These are phyloP conservation scores for Euphorbia pulcherrima DNA, from an alignment of 345 rosid genomes.

Conservation along the genomic window DNA sequence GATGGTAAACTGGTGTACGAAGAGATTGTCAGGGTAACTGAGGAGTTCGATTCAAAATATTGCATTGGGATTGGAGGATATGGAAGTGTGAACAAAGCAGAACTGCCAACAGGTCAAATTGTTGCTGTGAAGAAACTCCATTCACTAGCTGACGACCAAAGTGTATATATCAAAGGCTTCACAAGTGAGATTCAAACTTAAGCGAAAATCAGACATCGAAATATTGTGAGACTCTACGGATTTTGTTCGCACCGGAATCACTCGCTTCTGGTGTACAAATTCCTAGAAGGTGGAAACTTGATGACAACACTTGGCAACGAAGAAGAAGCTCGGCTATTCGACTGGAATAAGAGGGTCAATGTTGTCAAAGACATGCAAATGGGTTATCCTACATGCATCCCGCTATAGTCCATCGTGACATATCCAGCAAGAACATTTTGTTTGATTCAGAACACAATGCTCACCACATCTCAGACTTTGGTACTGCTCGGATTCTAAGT, in stretches of 20 bases:
- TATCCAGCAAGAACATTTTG: constrained; percentile 3
- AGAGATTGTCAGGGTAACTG: neutral
- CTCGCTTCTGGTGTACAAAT: neutral
- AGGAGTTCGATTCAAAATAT: neutral
- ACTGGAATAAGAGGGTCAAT: neutral
- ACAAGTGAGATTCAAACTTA: neutral
- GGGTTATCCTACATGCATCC: neutral
- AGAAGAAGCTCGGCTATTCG: neutral
- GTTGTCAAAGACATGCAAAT: neutral
- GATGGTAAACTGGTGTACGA: no score
- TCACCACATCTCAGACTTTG: constrained; percentile 1
- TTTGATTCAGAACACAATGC: neutral
- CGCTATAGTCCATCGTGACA: constrained; percentile 5
- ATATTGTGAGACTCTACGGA: neutral
- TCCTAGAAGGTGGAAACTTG: neutral
- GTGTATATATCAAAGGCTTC: neutral
- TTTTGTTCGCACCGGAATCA: neutral
- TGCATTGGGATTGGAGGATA: neutral
- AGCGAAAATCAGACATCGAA: neutral
- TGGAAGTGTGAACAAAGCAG: neutral
- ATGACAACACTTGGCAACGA: neutral
- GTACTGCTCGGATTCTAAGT: neutral
- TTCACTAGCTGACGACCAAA: no score
- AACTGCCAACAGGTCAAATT: neutral
- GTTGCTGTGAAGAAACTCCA: constrained; percentile 2